Evolutionary conservation across 2,329 filamentous ascomycete genomes (phyloP), one percentile per base, ranked within the genome.

Genomic region (Arachnomyces sp.): DNA sequence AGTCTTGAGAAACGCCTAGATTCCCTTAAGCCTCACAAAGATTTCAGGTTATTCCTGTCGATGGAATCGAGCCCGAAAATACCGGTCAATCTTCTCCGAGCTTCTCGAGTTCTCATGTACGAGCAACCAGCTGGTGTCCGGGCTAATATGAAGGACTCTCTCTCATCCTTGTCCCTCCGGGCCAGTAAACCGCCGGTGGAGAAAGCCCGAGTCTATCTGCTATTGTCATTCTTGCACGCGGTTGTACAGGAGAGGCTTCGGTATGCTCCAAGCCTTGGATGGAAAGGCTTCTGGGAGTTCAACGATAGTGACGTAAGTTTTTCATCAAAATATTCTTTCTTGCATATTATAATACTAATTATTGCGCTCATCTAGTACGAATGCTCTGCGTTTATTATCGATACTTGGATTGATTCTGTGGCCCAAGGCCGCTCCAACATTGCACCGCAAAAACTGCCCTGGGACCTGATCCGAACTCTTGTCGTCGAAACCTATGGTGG

Each of bases 201-300:
- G 67, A 86, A 92, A 59, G 81, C 83, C 15, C 80, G 93, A 48
- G 69, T 98, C 38, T 96, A 98, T 57, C 74, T 98, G 35, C 72
- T 98, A 36, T 75, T 98, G 29, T 92, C 85, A 3, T 96, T 98
- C 75, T 61, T 98, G 53, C 92, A 98, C 60, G 93, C 92, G 5
- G 89, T 98, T 29, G 81, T 95, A 8, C 92, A 98, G 63, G 92
- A 98, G 64, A 77, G 93, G 52, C 72, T 98, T 47, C 84, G 92
- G 47, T 98, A 98, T 61, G 89, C 90, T 16, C 93, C 92, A 1
- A 90, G 77, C 42, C 72, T 98, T 40, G 92, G 92, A 45, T 98
- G 92, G 92, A 95, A 94, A 71, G 87, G 88, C 39, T 95, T 95
- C 74, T 98, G 93, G 92, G 93, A 98, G 66, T 98, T 98, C 65